Evolutionary conservation across 805 yeast species (phyloP).

Genomic region (Saccharomycopsis vini): DNA sequence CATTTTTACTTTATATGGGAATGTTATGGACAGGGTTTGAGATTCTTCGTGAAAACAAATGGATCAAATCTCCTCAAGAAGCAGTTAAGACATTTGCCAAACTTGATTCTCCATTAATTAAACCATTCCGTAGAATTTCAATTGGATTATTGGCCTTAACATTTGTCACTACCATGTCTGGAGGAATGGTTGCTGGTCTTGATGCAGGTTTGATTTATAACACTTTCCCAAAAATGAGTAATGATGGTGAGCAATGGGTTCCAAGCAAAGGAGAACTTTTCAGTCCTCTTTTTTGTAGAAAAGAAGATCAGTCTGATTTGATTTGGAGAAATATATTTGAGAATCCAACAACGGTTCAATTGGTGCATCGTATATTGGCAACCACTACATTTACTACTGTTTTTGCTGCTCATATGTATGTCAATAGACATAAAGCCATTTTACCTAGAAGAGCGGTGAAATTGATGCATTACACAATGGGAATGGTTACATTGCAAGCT

Average conservation of each 20-base stretch:
- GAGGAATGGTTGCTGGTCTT: conserved; percentile 95
- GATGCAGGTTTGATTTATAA: conserved; percentile 97
- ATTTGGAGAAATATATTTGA: conserved; percentile 91
- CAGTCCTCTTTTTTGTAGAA: conserved; percentile 63
- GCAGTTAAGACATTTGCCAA: conserved; percentile 47
- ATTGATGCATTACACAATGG: conserved; percentile 63
- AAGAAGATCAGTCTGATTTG: conserved; percentile 58
- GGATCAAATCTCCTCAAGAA: conserved; percentile 53
- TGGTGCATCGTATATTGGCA: conserved; percentile 83
- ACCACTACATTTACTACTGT: conserved; percentile 67
- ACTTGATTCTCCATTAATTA: conserved; percentile 53
- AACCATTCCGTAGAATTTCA: conserved; percentile 47
- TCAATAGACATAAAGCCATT: conserved; percentile 42
- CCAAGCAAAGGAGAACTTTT: conserved; percentile 76
- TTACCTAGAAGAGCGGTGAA: conserved; percentile 51
- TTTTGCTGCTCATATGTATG: conserved; percentile 61
- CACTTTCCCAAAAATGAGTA: conserved; percentile 94
- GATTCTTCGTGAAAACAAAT: conserved; percentile 63
- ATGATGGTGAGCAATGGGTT: conserved; percentile 42
- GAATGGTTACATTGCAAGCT: conserved; percentile 76
- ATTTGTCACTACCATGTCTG: conserved; percentile 89
- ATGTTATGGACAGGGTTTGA: conserved; percentile 88
- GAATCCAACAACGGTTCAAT: conserved; percentile 92
- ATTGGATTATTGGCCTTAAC: conserved; percentile 55
- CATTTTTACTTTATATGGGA: conserved; percentile 77